Evolutionary conservation across 23 red algal species (phyloP).

Genomic region (Agarophyton chilense): DNA sequence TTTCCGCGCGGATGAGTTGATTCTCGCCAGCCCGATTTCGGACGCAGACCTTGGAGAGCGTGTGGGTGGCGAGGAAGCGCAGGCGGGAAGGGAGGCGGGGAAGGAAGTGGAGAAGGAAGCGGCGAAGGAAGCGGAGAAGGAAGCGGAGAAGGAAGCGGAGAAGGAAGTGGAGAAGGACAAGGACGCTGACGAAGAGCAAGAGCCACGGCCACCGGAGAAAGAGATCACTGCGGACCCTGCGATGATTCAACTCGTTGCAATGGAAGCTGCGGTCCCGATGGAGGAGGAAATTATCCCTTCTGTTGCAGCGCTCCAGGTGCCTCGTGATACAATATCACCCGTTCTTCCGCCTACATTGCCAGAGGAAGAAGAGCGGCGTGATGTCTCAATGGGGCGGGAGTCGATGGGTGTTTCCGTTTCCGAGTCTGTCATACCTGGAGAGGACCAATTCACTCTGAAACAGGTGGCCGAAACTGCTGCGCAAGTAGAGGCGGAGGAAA

Average conservation of each 20-base stretch:
- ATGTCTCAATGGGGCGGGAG: not conserved
- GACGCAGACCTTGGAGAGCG: conserved; percentile 38
- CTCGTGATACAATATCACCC: conserved; percentile 17
- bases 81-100: not conserved
- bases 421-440: not conserved
- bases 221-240: not conserved
- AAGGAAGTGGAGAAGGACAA: not conserved
- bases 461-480: conserved; percentile 27
- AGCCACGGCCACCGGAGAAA: not conserved
- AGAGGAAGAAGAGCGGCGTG: not conserved
- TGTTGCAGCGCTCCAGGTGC: not conserved
- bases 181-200: not conserved
- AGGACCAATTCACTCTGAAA: not conserved
- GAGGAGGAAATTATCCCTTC: not conserved
- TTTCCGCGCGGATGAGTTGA: conserved; percentile 24
- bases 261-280: not conserved
- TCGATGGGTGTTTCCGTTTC: not conserved
- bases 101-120: not conserved
- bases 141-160: not conserved
- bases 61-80: not conserved
- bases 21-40: conserved; percentile 31
- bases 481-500: conserved; percentile 8
- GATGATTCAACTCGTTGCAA: not conserved
- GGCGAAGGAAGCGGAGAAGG: not conserved
- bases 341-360: not conserved